These are phyloP conservation scores for Boletus fagicola DNA, from an alignment of 768 basidiomycete genomes.

Conservation along the genomic window DNA sequence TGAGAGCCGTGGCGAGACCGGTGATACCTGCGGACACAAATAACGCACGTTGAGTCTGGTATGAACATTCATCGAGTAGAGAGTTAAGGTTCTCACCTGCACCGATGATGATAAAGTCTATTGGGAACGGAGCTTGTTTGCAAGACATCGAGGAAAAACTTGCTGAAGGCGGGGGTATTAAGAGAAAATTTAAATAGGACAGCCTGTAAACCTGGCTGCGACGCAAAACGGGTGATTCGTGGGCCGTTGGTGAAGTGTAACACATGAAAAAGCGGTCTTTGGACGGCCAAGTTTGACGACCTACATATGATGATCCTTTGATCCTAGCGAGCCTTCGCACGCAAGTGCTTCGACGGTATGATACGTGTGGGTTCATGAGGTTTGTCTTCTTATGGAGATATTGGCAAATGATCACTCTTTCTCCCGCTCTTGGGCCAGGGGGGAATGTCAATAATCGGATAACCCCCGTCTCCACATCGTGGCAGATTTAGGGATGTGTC, in stretches of 20 bases:
- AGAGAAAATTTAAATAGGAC: neutral
- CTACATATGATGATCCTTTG: slow-evolving; percentile 10
- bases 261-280: slow-evolving; percentile 16
- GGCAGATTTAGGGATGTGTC: neutral
- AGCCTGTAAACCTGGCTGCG: neutral
- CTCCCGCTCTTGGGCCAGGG: neutral
- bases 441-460: neutral
- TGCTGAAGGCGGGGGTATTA: neutral
- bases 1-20: slow-evolving; percentile 58
- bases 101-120: slow-evolving; percentile 34
- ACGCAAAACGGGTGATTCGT: neutral
- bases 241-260: neutral
- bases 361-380: slow-evolving; percentile 1
- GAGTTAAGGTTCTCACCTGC: slow-evolving; percentile 22
- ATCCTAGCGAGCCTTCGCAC: slow-evolving; percentile 23
- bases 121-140: slow-evolving; percentile 24
- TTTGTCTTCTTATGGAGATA: slow-evolving; percentile 8
- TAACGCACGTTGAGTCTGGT: neutral
- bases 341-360: slow-evolving; percentile 9
- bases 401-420: neutral
- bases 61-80: neutral
- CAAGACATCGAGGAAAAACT: slow-evolving; percentile 15
- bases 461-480: neutral
- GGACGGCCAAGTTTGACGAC: slow-evolving; percentile 10
- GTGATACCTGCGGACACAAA: slow-evolving; percentile 36